A percentile compares a stretch with the other conserved stretches of the same genome.
These are phyloP conservation scores for Mycena indigotica DNA, from an alignment of 768 basidiomycete species.

Conservation along the genomic window DNA sequence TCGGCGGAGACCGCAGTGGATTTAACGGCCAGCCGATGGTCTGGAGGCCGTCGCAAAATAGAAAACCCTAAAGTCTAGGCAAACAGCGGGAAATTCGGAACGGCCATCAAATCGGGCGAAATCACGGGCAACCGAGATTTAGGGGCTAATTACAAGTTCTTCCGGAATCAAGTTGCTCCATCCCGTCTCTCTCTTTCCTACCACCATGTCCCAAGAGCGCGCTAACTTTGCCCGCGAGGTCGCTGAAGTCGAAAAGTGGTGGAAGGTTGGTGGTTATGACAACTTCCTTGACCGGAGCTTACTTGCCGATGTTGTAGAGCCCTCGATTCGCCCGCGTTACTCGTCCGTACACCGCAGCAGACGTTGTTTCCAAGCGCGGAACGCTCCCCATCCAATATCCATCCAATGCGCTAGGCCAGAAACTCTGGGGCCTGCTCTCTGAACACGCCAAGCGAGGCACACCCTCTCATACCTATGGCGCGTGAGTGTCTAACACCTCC, in stretches of 20 bases:
- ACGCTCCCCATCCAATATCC: constrained; percentile 85
- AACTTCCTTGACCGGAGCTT: not conserved
- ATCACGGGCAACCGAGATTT: not conserved
- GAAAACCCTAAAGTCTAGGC: not conserved
- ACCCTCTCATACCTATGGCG: constrained; percentile 95
- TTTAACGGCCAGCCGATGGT: too few relatives aligned
- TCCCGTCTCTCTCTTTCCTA: constrained; percentile 18
- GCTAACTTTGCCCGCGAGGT: constrained; percentile 79
- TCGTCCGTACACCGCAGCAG: constrained; percentile 89
- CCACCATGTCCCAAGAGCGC: constrained; percentile 64
- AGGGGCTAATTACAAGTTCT: constrained; percentile 12
- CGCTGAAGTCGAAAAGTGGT: constrained; percentile 85
- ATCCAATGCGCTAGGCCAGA: constrained; percentile 82
- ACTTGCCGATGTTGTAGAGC: constrained; percentile 48
- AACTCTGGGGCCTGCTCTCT: constrained; percentile 75
- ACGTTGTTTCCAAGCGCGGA: constrained; percentile 94
- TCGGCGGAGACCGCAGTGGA: not conserved
- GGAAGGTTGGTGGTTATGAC: constrained; percentile 68
- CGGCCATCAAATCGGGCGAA: too few relatives aligned
- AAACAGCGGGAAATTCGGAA: not conserved
- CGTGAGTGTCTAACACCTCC: constrained; percentile 65
- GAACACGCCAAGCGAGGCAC: constrained; percentile 77
- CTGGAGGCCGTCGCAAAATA: not conserved
- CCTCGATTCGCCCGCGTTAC: constrained; percentile 85
- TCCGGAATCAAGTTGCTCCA: constrained; percentile 19